Conservation (phyloP, 2,329 filamentous ascomycete species). For the Epichloe uncinata region DNA sequence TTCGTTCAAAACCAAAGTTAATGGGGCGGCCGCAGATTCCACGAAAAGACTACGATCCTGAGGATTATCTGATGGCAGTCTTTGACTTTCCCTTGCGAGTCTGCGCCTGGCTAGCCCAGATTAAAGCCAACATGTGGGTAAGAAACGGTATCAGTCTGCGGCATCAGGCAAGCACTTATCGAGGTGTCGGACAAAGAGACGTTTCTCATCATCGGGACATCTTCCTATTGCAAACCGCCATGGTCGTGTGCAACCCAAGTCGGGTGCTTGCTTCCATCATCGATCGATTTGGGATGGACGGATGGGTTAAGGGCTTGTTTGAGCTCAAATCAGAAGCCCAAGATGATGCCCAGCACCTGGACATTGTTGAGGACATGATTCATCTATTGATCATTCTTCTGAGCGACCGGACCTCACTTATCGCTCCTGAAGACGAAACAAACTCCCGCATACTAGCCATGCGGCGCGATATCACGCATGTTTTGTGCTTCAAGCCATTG, state of each 20-base stretch:
- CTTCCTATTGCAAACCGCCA: slow-evolving; percentile 79
- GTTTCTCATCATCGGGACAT: slow-evolving; percentile 91
- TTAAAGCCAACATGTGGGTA: slow-evolving; percentile 98
- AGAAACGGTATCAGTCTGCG: slow-evolving; percentile 91
- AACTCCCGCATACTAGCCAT: slow-evolving; percentile 57
- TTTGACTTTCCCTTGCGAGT: slow-evolving; percentile 92
- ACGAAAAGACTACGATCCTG: slow-evolving; percentile 44
- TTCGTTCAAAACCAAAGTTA: slow-evolving; percentile 49
- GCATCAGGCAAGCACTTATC: slow-evolving; percentile 89
- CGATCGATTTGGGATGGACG: slow-evolving; percentile 78
- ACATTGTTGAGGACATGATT: slow-evolving; percentile 91
- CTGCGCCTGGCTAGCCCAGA: slow-evolving; percentile 92
- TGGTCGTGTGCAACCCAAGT: slow-evolving; percentile 74
- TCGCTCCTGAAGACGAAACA: slow-evolving; percentile 52
- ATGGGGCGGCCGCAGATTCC: slow-evolving; percentile 47
- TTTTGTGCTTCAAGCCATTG: slow-evolving; percentile 89
- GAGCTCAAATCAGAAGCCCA: slow-evolving; percentile 57
- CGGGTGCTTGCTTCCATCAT: slow-evolving; percentile 79
- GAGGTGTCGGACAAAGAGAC: slow-evolving; percentile 77
- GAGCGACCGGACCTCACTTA: slow-evolving; percentile 73
- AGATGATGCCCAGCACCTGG: slow-evolving; percentile 78
- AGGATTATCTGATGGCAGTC: slow-evolving; percentile 72
- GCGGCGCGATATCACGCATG: slow-evolving; percentile 81
- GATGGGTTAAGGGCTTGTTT: slow-evolving; percentile 79
- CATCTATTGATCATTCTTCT: slow-evolving; percentile 84